These are phyloP conservation scores for Bryum argenteum DNA, from an alignment of 225 moss, liverwort and hornwort species.

Conservation along the genomic window DNA sequence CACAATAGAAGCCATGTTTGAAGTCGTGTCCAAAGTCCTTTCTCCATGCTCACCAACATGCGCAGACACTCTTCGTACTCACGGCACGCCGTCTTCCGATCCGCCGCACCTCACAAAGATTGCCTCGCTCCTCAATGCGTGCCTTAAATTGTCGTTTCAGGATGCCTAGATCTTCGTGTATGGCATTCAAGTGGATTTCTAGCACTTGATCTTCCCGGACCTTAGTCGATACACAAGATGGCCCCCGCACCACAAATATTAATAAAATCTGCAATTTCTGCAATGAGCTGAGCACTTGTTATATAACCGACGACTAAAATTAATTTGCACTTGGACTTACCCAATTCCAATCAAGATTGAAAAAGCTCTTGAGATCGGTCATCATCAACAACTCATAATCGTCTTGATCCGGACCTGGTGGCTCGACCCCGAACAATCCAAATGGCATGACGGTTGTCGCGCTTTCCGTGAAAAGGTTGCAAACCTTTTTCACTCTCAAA, in stretches of 20 bases:
- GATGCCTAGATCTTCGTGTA: not conserved
- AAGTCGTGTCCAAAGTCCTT: not conserved
- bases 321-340: constrained; percentile 1
- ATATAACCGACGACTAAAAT: too few relatives aligned
- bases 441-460: not conserved
- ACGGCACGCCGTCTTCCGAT: not conserved
- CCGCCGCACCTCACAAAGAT: not conserved
- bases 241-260: not conserved
- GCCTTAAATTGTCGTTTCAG: constrained; percentile 1
- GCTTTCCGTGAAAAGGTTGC: not conserved
- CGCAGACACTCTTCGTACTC: not conserved
- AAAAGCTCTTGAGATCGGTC: not conserved
- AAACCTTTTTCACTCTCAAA: not conserved
- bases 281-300: not conserved
- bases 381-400: not conserved
- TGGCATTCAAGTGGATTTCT: not conserved
- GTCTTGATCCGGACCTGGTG: constrained; percentile 1
- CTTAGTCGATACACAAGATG: not conserved
- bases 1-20: not conserved
- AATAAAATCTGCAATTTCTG: not conserved
- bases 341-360: not conserved
- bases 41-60: not conserved
- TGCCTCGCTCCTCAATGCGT: not conserved
- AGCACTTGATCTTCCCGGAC: not conserved
- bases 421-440: too few relatives aligned